Base-by-base conservation (phyloP, 805 yeast species). In the Kazachstania viticola region DNA sequence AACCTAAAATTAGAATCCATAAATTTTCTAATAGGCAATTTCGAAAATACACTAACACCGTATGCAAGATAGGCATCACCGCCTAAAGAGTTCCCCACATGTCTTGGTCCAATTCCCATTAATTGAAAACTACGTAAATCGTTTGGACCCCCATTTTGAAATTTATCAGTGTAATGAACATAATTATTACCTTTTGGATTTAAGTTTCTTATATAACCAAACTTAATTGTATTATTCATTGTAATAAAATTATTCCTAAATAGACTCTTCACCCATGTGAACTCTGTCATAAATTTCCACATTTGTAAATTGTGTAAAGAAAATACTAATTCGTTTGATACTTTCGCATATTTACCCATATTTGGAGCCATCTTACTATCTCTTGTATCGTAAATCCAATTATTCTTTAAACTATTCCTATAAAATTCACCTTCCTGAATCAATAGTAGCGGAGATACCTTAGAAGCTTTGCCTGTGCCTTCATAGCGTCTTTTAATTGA, bases 101-200 rank as follows among this genome's bases (percentile, higher is more conserved):
- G 73, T 35, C 73, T 63, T 1, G 77, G 74, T 11, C 91, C 87
- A 22, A 80, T 52, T 1, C 82, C 72, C 60, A 77, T 77, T 32
- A 68, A 60, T 21, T 70, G 64, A 48, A 79, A 82, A 1, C 87
- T 84, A 35, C 79, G 64, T 18, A 84, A 72, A 33, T 77, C 79
- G 33, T 74, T 68, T 11, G 75, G 70, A 0, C 95, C 95, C 13
- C 95, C 94, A 28, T 81, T 62, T 47, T 76, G 82, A 51, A 87
- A 88, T 41, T 81, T 69, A 54, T 88, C 98, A 49, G 77, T 68
- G 19, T 77, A 48, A 46, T 80, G 87, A 2, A 66, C 38, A 9
- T 51, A 77, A 48, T 33, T 56, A 34, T 38, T 46, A 37, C 32
- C 42, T 9, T 41, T 31, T n/a, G n/a, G n/a, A 15, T 44, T 45